A percentile compares a stretch with the other conserved stretches of the same genome.
Evolutionary conservation across 345 rosid species (phyloP).

Genomic region (Brassica carinata): DNA sequence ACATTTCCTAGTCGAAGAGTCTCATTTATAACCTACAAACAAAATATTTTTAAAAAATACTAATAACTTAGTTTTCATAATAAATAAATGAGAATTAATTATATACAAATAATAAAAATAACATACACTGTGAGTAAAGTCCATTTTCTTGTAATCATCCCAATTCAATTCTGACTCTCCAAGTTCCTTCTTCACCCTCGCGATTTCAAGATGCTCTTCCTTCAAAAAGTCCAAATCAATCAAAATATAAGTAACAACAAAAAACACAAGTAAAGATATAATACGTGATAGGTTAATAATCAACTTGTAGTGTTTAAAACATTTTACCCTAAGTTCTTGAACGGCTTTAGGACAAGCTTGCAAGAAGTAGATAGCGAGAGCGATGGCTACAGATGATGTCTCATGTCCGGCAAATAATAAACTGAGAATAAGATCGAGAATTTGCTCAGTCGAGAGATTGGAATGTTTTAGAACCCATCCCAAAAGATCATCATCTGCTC

Average conservation of each 20-base stretch:
- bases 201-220: slow-evolving; percentile 83
- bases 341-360: slow-evolving; percentile 72
- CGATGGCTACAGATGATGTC: slow-evolving; percentile 90
- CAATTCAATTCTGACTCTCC: slow-evolving; percentile 70
- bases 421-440: slow-evolving; percentile 84
- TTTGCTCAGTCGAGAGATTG: slow-evolving; percentile 82
- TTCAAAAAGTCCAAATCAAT: slow-evolving; percentile 20
- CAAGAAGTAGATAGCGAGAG: slow-evolving; percentile 85
- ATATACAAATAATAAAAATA: not conserved
- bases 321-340: slow-evolving; percentile 66
- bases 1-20: slow-evolving; percentile 95
- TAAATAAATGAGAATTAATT: not conserved
- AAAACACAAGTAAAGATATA: not conserved
- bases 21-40: slow-evolving; percentile 78
- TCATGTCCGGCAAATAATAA: slow-evolving; percentile 95
- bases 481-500: slow-evolving; percentile 78
- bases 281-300: not conserved
- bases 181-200: slow-evolving; percentile 54
- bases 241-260: not conserved
- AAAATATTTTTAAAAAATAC: not conserved
- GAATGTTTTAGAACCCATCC: slow-evolving; percentile 93
- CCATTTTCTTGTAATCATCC: slow-evolving; percentile 99
- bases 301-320: not conserved
- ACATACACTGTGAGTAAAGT: slow-evolving; percentile 91
- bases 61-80: not conserved